phyloP scores from a whole-genome alignment of 1,139 yeast genomes.

The Yueomyces sp. region DNA sequence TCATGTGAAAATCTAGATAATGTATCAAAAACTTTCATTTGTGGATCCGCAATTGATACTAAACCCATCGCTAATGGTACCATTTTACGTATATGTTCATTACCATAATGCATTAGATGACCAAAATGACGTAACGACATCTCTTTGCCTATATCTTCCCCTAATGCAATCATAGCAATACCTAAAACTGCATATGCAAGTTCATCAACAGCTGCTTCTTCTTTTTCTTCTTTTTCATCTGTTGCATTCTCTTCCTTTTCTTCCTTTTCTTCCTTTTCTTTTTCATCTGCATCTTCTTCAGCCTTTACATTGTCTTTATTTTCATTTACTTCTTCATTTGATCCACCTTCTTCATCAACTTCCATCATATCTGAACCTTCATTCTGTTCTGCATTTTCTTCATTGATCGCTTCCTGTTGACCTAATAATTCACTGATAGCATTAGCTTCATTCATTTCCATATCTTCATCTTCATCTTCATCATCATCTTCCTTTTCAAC shows the following conservation, averaged over 20 bases:
- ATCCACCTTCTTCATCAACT: slow-evolving; percentile 12
- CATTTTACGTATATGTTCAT: slow-evolving; percentile 79
- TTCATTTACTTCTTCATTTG: slow-evolving; percentile 20
- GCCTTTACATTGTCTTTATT: slow-evolving; percentile 8
- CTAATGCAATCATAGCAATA: slow-evolving; percentile 89
- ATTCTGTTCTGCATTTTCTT: slow-evolving; percentile 8
- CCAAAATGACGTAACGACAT: slow-evolving; percentile 96
- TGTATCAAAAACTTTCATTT: slow-evolving; percentile 94
- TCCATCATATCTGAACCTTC: slow-evolving; percentile 15
- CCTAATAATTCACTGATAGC: slow-evolving; percentile 16
- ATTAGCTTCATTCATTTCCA: slow-evolving; percentile 30
- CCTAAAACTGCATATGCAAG: slow-evolving; percentile 89
- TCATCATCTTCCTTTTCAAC: slow-evolving; percentile 32
- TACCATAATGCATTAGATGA: slow-evolving; percentile 96
- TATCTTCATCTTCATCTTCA: slow-evolving; percentile 29
- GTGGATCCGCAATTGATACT: slow-evolving; percentile 86
- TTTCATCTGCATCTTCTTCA: slow-evolving; percentile 18
- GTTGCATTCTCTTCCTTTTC: slow-evolving; percentile 22
- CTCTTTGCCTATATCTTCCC: slow-evolving; percentile 95
- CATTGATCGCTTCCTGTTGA: slow-evolving; percentile 14
- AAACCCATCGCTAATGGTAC: slow-evolving; percentile 98
- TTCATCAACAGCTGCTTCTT: slow-evolving; percentile 32
- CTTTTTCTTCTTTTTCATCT: slow-evolving; percentile 31
- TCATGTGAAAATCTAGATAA: slow-evolving; percentile 94
- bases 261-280: slow-evolving; percentile 14